Percentiles rank a stretch among this genome's conserved stretches.
These are phyloP conservation scores for Cenchrus fungigraminus DNA, from an alignment of 176 grass and related monocot species.

Conservation along the genomic window DNA sequence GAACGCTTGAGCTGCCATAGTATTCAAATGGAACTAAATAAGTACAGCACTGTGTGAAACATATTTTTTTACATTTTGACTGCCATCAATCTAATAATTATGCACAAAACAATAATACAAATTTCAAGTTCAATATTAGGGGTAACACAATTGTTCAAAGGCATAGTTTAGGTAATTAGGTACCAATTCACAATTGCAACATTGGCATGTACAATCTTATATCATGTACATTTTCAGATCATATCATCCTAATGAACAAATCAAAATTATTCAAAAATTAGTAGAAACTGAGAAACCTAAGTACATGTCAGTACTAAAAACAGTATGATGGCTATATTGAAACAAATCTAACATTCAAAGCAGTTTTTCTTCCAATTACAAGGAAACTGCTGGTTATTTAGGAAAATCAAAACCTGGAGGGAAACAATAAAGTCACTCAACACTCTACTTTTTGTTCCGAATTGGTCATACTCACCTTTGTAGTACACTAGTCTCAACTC, in stretches of 20 bases:
- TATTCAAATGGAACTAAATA: neutral
- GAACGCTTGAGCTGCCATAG: neutral
- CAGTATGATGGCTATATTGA: neutral
- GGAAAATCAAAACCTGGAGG: neutral
- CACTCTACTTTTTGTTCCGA: slow-evolving; percentile 1
- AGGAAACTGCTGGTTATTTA: neutral
- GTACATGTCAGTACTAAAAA: neutral
- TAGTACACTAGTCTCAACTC: slow-evolving; percentile 22
- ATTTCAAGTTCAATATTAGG: slow-evolving; percentile 5
- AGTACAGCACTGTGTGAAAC: neutral
- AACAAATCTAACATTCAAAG: neutral
- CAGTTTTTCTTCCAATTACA: neutral
- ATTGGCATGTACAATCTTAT: neutral
- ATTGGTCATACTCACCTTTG: neutral
- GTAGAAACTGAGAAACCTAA: neutral
- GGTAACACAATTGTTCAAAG: neutral
- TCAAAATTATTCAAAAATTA: slow-evolving; percentile 10
- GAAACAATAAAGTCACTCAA: slow-evolving; percentile 1
- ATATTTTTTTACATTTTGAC: slow-evolving; percentile 17
- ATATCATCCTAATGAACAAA: slow-evolving; percentile 2
- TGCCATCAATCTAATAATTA: neutral
- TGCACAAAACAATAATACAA: slow-evolving; percentile 1
- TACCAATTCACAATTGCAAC: neutral
- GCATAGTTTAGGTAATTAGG: slow-evolving; percentile 4
- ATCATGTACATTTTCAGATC: neutral